Base-by-base conservation (phyloP, 352 stramenopile genomes). In the Albugo candida region DNA sequence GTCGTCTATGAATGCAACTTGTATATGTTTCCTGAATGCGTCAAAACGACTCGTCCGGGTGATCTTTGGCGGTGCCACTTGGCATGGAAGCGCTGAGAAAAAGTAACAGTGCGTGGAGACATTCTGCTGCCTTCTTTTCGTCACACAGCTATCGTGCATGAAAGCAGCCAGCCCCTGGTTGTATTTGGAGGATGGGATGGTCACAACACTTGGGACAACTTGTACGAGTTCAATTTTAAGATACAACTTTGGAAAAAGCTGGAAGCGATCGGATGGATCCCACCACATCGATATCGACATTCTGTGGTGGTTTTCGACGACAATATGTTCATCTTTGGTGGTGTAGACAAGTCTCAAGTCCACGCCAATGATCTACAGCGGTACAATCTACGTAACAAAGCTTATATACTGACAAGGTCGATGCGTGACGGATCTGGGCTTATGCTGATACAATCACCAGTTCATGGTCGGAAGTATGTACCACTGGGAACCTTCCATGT, bases 281-380 rank as follows among this genome's bases (percentile, higher is more conserved):
- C 80, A 14, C 68, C 72, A 8, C 77, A 92, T 35, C 63, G 80
- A 47, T 92, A 92, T 56, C 72, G 80, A 35, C 80, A 92, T 52
- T 87, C 75, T 13, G 74, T 77, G 0, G 77, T 92, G 21, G 76
- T 92, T 17, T 86, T 67, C 42, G 77, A 67, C 6, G 67, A 85
- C 45, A 85, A 72, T 54, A 92, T 92, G 79, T 85, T 87, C 49
- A 69, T 92, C 11, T 92, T 92, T 56, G 79, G 79, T 27, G 79
- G 79, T n/a, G 80, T 92, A 4, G 80, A 92, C 67, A 92, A 92
- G 53, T 77, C 73, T 0, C 80, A 92, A 58, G 81, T 66, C 31
- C 77, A 76, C 2, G 89, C 89, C 41, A 89, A 91, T 51, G 80
- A 92, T 52, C 53, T 92, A 18, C 72, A 88, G 51, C 63, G 69